Conservation (phyloP, 2,329 filamentous ascomycete species). For the Ophiostoma himal-ulmi region DNA sequence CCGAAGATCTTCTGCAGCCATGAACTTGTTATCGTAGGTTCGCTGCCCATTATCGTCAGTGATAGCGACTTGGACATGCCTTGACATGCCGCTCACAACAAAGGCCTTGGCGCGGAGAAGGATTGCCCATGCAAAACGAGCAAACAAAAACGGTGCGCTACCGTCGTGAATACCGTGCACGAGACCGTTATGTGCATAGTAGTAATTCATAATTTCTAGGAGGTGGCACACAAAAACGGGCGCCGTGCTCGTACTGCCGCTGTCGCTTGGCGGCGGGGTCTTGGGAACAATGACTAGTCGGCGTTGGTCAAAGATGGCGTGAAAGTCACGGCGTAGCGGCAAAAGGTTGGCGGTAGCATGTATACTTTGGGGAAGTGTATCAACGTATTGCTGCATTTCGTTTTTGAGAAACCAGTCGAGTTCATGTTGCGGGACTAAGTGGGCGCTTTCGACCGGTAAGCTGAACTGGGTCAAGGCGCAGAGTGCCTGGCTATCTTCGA, state of each 20-base stretch:
- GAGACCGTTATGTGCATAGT: not conserved
- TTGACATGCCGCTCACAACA: not conserved
- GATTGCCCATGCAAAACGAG: constrained; percentile 1
- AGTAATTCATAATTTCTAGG: not conserved
- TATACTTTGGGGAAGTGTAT: not conserved
- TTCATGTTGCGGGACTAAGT: constrained; percentile 3
- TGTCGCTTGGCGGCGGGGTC: not conserved
- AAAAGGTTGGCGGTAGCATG: not conserved
- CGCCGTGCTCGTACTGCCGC: not conserved
- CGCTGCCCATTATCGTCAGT: not conserved
- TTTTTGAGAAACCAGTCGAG: not conserved
- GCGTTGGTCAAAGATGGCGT: not conserved
- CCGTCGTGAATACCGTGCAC: not conserved
- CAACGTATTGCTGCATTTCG: not conserved
- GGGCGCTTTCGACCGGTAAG: not conserved
- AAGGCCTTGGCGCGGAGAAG: not conserved
- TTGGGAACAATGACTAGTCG: not conserved
- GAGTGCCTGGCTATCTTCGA: not conserved
- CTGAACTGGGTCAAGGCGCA: constrained; percentile 7
- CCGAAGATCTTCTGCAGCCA: not conserved
- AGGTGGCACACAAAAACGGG: constrained; percentile 8
- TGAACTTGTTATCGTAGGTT: not conserved
- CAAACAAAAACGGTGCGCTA: constrained; percentile 3
- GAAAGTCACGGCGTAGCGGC: not conserved
- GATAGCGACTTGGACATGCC: not conserved